Evolutionary conservation across 345 rosid species (phyloP).

Genomic region (Salix dunnii): DNA sequence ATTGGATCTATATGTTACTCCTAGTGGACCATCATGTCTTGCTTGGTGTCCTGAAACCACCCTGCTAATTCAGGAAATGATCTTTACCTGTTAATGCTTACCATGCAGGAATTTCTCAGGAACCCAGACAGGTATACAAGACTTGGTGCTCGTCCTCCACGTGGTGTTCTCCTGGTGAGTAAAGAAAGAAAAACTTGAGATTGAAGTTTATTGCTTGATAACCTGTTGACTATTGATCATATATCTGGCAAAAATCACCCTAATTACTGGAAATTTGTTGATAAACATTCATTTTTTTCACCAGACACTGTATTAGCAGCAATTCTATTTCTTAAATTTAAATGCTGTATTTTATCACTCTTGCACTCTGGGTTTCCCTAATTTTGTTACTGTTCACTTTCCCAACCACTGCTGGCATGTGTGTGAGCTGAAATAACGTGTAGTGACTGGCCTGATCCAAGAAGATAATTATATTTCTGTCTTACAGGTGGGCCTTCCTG

Average conservation of each 20-base stretch:
- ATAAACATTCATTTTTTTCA: not conserved
- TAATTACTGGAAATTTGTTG: not conserved
- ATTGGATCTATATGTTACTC: conserved; percentile 4
- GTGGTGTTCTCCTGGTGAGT: conserved; percentile 93
- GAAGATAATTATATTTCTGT: conserved; percentile 18
- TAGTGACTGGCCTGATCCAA: conserved; percentile 8
- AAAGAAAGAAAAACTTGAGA: not conserved
- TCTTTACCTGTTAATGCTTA: conserved; percentile 22
- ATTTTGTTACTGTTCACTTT: not conserved
- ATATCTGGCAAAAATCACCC: not conserved
- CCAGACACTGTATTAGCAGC: not conserved
- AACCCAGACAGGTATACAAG: conserved; percentile 78
- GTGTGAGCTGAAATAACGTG: not conserved
- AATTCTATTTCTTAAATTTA: not conserved
- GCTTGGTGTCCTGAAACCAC: not conserved
- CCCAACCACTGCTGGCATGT: not conserved
- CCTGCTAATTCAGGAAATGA: conserved; percentile 21
- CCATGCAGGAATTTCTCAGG: conserved; percentile 81
- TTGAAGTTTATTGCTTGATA: not conserved
- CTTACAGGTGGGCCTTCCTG: conserved; percentile 90
- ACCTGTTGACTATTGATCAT: not conserved
- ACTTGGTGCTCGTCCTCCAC: conserved; percentile 97
- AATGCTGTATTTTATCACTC: not conserved
- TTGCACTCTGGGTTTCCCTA: not conserved
- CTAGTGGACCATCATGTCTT: conserved; percentile 1